Evolutionary conservation across 2,329 filamentous ascomycete species (phyloP).

Genomic region (Rhinocladiella mackenziei): DNA sequence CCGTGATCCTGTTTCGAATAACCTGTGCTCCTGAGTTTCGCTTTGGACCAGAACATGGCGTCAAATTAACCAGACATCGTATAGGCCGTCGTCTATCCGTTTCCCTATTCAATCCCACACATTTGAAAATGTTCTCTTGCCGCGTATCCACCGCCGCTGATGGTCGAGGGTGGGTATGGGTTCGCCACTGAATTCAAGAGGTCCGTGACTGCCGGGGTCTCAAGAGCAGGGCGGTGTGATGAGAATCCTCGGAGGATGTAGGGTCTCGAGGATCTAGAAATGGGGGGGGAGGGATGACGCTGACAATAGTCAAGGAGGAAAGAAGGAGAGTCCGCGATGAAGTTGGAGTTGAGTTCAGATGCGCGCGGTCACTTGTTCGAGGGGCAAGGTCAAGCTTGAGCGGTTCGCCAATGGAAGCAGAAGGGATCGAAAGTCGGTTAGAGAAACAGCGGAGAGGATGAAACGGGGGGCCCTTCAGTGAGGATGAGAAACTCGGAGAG

Average conservation of each 20-base stretch:
- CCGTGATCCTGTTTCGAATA: constrained; percentile 2
- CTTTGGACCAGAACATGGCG: constrained; percentile 22
- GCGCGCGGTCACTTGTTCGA: too few species aligned
- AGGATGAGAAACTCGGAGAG: too few species aligned
- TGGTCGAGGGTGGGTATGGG: neutral
- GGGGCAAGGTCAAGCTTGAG: too few species aligned
- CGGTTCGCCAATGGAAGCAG: too few species aligned
- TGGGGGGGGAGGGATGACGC: too few species aligned
- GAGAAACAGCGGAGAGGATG: too few species aligned
- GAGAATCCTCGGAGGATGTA: neutral
- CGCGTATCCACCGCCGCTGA: neutral
- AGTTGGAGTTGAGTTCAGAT: too few species aligned
- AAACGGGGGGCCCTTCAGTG: too few species aligned
- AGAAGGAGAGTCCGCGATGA: too few species aligned
- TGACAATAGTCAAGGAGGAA: too few species aligned
- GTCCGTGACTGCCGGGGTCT: neutral
- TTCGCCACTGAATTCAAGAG: neutral
- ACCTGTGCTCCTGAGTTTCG: constrained; percentile 8
- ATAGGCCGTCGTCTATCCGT: constrained; percentile 2
- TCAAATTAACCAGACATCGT: constrained; percentile 16
- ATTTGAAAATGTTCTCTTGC: neutral
- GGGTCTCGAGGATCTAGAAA: constrained; percentile 5
- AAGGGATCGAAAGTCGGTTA: too few species aligned
- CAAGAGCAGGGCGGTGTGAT: constrained; percentile 1
- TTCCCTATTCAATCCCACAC: neutral